Percentiles rank a stretch among this genome's conserved stretches.
Evolutionary conservation across 192 early-diverging fungal genomes (phyloP).

Genomic region (Allomyces javanicus): DNA sequence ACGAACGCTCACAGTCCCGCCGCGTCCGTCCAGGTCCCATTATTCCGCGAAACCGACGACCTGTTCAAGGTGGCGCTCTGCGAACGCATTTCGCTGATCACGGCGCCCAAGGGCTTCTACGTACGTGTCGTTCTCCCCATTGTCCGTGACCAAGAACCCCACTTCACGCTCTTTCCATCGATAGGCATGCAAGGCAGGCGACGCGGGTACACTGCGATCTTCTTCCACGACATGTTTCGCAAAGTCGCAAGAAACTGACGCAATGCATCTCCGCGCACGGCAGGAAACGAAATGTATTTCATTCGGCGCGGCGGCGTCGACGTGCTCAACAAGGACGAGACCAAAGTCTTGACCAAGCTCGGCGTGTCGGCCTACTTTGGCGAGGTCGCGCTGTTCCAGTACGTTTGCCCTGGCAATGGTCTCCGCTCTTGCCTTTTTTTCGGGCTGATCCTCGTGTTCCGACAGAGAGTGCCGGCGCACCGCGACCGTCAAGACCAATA

Average conservation of each 20-base stretch:
- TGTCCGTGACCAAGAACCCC: too few species aligned
- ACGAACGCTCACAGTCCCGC: too few species aligned
- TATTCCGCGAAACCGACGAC: background rate
- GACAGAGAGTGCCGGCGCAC: too few species aligned
- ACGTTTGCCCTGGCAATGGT: background rate
- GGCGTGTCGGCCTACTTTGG: background rate
- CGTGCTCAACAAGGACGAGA: background rate
- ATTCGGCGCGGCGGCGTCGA: background rate
- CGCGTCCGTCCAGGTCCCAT: too few species aligned
- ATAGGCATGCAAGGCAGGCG: background rate
- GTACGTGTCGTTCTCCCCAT: background rate
- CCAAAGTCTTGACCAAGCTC: background rate
- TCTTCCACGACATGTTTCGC: too few species aligned
- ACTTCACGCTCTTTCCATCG: too few species aligned
- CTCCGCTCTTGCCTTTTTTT: too few species aligned
- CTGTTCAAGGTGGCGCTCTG: background rate
- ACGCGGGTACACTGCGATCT: background rate
- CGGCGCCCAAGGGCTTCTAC: background rate
- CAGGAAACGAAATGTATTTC: background rate
- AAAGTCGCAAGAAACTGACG: too few species aligned
- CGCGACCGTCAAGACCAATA: too few species aligned
- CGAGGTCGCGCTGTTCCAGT: background rate
- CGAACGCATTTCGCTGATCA: background rate
- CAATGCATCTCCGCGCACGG: too few species aligned
- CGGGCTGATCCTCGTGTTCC: too few species aligned